Conservation (phyloP, 139 green algal genomes). For the Cymbomonas tetramitiformis region DNA sequence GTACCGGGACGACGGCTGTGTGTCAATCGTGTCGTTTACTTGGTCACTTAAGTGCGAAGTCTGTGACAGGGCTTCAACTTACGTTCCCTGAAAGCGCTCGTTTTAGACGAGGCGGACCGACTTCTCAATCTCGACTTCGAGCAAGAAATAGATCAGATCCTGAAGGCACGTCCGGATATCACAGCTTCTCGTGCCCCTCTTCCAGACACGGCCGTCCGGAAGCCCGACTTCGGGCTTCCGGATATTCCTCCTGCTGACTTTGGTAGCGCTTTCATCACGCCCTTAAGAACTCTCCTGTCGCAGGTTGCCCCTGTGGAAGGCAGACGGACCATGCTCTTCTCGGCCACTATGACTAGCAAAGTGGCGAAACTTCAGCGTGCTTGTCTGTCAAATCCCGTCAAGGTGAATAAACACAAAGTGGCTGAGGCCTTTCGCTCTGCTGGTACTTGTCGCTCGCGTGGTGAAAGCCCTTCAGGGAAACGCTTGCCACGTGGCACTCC, state of each 20-base stretch:
- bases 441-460: neutral
- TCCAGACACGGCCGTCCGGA: too few species aligned
- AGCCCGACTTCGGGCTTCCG: too few species aligned
- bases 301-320: too few species aligned
- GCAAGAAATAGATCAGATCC: constrained; percentile 93
- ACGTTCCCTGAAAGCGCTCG: constrained; percentile 42
- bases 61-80: constrained; percentile 14
- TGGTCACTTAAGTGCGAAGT: neutral
- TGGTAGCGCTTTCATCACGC: neutral
- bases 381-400: constrained; percentile 78
- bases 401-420: constrained; percentile 29
- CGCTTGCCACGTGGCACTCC: too few species aligned
- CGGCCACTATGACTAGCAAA: constrained; percentile 96
- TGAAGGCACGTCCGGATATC: constrained; percentile 48
- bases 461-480: too few species aligned
- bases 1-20: too few species aligned
- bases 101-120: constrained; percentile 94
- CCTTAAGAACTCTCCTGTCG: neutral
- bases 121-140: constrained; percentile 99
- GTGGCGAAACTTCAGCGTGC: constrained; percentile 94
- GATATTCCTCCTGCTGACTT: too few species aligned
- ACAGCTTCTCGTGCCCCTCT: too few species aligned
- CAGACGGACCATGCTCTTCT: constrained; percentile 85
- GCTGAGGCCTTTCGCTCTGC: neutral
- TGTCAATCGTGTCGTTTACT: neutral